Evolutionary conservation across 805 yeast genomes (phyloP).

Genomic region (Metschnikowia arizonensis): DNA sequence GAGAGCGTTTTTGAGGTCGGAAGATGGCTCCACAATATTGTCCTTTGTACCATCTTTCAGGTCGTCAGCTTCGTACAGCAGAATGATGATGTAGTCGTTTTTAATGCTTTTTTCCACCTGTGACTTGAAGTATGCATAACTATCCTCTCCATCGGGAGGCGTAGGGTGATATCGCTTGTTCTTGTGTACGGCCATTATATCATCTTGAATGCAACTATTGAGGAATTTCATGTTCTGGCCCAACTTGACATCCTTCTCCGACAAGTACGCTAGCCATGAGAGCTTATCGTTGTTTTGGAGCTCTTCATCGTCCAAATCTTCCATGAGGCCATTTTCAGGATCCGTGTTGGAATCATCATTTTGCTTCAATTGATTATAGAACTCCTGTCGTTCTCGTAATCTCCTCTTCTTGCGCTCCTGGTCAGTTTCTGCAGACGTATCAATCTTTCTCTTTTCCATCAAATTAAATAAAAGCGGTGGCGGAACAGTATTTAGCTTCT

Average conservation of each 20-base stretch:
- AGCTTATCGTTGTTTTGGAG: constrained; percentile 24
- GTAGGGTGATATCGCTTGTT: constrained; percentile 30
- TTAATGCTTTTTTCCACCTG: constrained; percentile 26
- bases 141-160: constrained; percentile 14
- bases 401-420: constrained; percentile 34
- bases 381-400: constrained; percentile 37
- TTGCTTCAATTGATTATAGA: constrained; percentile 34
- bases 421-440: constrained; percentile 31
- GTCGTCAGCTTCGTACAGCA: constrained; percentile 22
- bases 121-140: constrained; percentile 18
- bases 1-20: constrained; percentile 21
- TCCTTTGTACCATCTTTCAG: constrained; percentile 8
- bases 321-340: constrained; percentile 14
- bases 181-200: constrained; percentile 25
- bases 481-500: constrained; percentile 31
- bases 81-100: constrained; percentile 28
- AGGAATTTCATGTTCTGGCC: constrained; percentile 37
- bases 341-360: constrained; percentile 18
- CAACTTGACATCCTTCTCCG: constrained; percentile 29
- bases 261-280: constrained; percentile 38
- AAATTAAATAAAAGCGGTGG: constrained; percentile 27
- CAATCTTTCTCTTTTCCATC: constrained; percentile 37
- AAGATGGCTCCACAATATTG: constrained; percentile 19
- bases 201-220: constrained; percentile 27
- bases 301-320: constrained; percentile 25